A percentile compares a stretch with the other conserved stretches of the same genome.
phyloP scores from a whole-genome alignment of 2,329 filamentous ascomycete species.

The Fusarium redolens region DNA sequence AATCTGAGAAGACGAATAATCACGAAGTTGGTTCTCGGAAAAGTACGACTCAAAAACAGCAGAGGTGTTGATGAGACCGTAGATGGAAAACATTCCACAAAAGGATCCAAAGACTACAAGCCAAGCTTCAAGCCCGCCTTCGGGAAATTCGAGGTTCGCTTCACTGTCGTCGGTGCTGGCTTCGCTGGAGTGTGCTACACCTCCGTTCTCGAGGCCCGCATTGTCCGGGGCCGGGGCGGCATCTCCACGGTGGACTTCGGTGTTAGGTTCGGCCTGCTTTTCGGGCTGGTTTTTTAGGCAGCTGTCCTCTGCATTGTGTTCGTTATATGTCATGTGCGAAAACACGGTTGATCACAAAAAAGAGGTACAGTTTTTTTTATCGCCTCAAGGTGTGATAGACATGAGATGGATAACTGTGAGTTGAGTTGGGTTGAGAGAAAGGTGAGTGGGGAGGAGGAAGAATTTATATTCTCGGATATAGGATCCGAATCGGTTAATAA shows the following conservation, averaged over 20 bases:
- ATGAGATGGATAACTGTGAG: neutral
- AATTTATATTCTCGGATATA: slow-evolving; percentile 26
- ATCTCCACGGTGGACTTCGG: slow-evolving; percentile 1
- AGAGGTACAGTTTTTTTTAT: neutral
- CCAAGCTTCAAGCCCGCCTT: slow-evolving; percentile 76
- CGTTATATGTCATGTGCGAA: slow-evolving; percentile 26
- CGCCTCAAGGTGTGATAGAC: neutral
- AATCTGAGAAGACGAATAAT: slow-evolving; percentile 73
- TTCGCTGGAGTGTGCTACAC: neutral
- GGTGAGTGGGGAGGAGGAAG: neutral
- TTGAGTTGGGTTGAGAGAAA: neutral
- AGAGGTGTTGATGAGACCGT: slow-evolving; percentile 73
- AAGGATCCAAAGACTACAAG: slow-evolving; percentile 78
- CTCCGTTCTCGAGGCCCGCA: slow-evolving; percentile 20
- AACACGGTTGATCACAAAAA: slow-evolving; percentile 13
- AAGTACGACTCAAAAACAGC: slow-evolving; percentile 78
- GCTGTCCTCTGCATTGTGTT: slow-evolving; percentile 47
- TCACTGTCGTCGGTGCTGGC: neutral
- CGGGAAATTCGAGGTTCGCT: slow-evolving; percentile 47
- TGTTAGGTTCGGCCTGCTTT: slow-evolving; percentile 17
- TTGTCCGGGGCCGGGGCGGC: slow-evolving; percentile 9
- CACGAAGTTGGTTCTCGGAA: slow-evolving; percentile 74
- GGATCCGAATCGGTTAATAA: slow-evolving; percentile 28
- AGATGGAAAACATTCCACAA: slow-evolving; percentile 70
- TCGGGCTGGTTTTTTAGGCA: slow-evolving; percentile 45